phyloP scores from a whole-genome alignment of 495 filamentous ascomycete species.

The Aspergillus affinis region DNA sequence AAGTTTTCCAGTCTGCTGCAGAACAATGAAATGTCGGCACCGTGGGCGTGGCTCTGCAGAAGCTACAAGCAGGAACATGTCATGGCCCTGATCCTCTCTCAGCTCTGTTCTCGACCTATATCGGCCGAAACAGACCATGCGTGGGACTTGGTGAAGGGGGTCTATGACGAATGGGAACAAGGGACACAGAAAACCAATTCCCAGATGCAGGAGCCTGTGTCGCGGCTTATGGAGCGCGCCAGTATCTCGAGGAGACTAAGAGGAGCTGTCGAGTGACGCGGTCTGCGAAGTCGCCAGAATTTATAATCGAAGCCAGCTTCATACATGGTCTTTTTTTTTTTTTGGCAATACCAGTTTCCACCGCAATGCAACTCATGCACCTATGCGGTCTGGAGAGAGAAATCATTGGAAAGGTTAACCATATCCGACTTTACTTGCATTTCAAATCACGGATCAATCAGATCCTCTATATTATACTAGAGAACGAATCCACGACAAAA shows the following conservation, averaged over 20 bases:
- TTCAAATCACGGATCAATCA: too few relatives aligned
- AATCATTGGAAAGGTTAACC: too few relatives aligned
- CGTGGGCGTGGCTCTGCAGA: slow-evolving; percentile 77
- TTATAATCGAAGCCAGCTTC: too few relatives aligned
- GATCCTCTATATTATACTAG: too few relatives aligned
- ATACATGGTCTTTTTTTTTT: too few relatives aligned
- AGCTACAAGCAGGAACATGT: slow-evolving; percentile 79
- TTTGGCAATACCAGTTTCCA: too few relatives aligned
- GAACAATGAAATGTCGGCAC: slow-evolving; percentile 55
- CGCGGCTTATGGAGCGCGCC: slow-evolving; percentile 36
- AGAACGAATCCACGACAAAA: background rate
- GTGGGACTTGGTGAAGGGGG: slow-evolving; percentile 64
- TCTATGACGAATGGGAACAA: slow-evolving; percentile 50
- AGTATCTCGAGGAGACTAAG: slow-evolving; percentile 1
- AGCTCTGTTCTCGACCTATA: slow-evolving; percentile 62
- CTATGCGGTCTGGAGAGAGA: too few relatives aligned
- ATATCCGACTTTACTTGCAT: too few relatives aligned
- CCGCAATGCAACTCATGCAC: too few relatives aligned
- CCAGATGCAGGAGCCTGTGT: slow-evolving; percentile 65
- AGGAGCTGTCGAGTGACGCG: background rate
- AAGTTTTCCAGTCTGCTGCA: slow-evolving; percentile 65
- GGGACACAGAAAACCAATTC: slow-evolving; percentile 43
- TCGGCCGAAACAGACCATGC: slow-evolving; percentile 65
- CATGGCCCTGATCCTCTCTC: slow-evolving; percentile 65
- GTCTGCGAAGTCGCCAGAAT: background rate